These are phyloP conservation scores for Pisolithus tinctorius DNA, from an alignment of 768 basidiomycete genomes.

Conservation along the genomic window DNA sequence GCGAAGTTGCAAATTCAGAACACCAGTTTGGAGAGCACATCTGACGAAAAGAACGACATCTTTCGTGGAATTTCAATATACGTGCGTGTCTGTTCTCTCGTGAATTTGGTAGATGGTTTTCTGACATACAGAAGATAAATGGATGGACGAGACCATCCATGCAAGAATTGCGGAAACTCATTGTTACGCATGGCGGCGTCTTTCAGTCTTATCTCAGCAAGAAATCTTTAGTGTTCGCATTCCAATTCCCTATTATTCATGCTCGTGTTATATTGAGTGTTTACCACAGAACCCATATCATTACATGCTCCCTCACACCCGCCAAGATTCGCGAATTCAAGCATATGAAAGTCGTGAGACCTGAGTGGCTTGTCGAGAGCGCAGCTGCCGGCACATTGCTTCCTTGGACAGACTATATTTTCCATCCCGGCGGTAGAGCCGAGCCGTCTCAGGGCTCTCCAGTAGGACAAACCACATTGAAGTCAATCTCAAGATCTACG, in stretches of 20 bases:
- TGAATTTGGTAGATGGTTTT: neutral
- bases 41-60: slow-evolving; percentile 37
- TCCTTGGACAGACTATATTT: slow-evolving; percentile 76
- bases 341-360: slow-evolving; percentile 82
- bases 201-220: slow-evolving; percentile 81
- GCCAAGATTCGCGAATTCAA: slow-evolving; percentile 86
- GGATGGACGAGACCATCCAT: slow-evolving; percentile 85
- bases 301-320: slow-evolving; percentile 87
- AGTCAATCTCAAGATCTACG: slow-evolving; percentile 3
- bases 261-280: neutral
- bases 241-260: slow-evolving; percentile 8
- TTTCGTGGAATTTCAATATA: slow-evolving; percentile 77
- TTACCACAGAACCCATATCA: slow-evolving; percentile 69
- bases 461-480: slow-evolving; percentile 13
- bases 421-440: slow-evolving; percentile 39
- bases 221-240: slow-evolving; percentile 62
- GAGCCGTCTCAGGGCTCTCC: slow-evolving; percentile 44
- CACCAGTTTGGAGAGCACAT: slow-evolving; percentile 25
- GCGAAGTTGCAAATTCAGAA: slow-evolving; percentile 88
- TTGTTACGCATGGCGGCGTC: slow-evolving; percentile 75
- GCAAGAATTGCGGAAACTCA: slow-evolving; percentile 73
- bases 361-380: slow-evolving; percentile 86
- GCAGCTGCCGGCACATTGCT: slow-evolving; percentile 58
- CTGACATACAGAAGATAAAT: slow-evolving; percentile 55
- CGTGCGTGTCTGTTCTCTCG: slow-evolving; percentile 39